Evolutionary conservation across 2,329 filamentous ascomycete species (phyloP).

Genomic region (Neoscytalidium dimidiatum): DNA sequence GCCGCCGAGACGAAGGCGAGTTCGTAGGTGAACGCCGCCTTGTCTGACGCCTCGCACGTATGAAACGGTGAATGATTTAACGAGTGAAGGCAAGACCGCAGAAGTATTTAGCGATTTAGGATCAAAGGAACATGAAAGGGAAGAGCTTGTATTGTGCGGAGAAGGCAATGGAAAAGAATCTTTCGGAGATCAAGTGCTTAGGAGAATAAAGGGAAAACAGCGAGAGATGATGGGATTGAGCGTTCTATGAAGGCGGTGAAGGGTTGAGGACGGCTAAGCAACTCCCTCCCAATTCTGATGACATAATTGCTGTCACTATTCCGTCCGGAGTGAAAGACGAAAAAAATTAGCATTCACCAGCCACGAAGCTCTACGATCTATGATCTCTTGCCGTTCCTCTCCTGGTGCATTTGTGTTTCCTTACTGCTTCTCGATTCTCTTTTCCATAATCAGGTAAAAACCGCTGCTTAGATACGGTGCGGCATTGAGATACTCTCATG

Average conservation of each 20-base stretch:
- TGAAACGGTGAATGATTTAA: neutral
- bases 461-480: too few species aligned
- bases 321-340: neutral
- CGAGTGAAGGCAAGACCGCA: neutral
- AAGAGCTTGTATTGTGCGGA: neutral
- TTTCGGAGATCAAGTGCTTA: neutral
- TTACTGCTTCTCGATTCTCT: too few species aligned
- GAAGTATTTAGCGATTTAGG: conserved; percentile 11
- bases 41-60: neutral
- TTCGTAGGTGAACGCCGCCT: conserved; percentile 22
- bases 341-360: neutral
- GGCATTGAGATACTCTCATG: too few species aligned
- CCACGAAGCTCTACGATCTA: neutral
- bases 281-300: neutral
- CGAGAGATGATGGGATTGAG: neutral
- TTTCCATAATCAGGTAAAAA: too few species aligned
- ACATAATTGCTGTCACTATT: conserved; percentile 5
- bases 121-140: neutral
- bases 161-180: neutral
- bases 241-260: neutral
- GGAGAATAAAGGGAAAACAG: neutral
- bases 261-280: conserved; percentile 2
- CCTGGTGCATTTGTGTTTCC: too few species aligned
- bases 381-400: neutral
- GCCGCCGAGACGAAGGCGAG: conserved; percentile 26